These are phyloP conservation scores for Penicillium ochrochloron DNA, from an alignment of 495 filamentous ascomycete genomes.

Conservation along the genomic window DNA sequence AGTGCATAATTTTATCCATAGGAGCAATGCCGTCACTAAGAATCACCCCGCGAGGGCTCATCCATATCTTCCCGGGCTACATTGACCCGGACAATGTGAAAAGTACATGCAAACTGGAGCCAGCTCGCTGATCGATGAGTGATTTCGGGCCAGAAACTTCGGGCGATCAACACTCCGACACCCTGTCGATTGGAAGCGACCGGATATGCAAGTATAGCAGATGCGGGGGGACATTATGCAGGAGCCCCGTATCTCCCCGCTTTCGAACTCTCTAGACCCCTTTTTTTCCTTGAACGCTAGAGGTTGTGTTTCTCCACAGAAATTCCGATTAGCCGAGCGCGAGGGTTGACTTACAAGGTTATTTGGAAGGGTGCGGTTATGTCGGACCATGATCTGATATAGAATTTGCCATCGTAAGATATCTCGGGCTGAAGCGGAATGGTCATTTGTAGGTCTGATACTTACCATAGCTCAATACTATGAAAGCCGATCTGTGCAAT, in stretches of 20 bases:
- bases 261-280: neutral
- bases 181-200: neutral
- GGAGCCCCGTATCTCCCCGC: neutral
- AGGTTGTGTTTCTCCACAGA: neutral
- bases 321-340: too few relatives aligned
- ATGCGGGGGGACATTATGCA: neutral
- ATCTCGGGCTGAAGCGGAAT: neutral
- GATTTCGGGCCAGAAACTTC: neutral
- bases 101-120: too few relatives aligned
- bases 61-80: neutral
- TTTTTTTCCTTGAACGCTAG: neutral
- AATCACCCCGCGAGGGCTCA: neutral
- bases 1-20: neutral
- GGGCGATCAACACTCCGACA: slow-evolving; percentile 4
- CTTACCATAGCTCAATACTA: neutral
- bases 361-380: neutral
- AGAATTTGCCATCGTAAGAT: neutral
- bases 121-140: neutral
- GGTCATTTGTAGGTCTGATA: too few relatives aligned
- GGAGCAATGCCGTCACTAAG: neutral
- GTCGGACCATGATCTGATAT: neutral
- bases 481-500: neutral
- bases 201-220: neutral
- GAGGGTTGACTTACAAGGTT: too few relatives aligned
- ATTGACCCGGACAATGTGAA: too few relatives aligned